phyloP scores from a whole-genome alignment of 2,329 filamentous ascomycete genomes.

The Juglanconis sp. region DNA sequence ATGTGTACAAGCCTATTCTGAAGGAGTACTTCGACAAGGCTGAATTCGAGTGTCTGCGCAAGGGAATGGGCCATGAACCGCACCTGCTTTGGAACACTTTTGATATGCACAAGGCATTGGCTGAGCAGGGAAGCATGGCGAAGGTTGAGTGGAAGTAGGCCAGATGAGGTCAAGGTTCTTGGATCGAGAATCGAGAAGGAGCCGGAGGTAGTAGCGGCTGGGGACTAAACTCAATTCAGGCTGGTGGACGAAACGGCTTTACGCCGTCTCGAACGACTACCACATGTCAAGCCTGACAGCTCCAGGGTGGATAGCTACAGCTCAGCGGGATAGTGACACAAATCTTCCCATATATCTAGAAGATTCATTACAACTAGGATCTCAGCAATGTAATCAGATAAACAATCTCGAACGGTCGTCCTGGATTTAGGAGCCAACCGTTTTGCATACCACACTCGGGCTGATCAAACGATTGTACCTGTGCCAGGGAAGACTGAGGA shows the following conservation, averaged over 20 bases:
- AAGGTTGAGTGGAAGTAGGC: constrained; percentile 67
- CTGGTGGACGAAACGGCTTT: not conserved
- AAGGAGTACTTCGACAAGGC: constrained; percentile 81
- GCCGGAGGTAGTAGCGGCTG: not conserved
- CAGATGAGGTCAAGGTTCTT: not conserved
- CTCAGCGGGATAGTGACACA: not conserved
- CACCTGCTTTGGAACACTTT: constrained; percentile 83
- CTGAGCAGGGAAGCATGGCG: constrained; percentile 80
- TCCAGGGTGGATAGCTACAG: not conserved
- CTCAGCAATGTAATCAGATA: not conserved
- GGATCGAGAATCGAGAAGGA: not conserved
- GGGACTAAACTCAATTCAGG: constrained; percentile 1
- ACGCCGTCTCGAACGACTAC: not conserved
- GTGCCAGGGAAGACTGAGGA: too few relatives aligned
- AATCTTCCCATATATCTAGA: not conserved
- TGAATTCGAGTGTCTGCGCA: constrained; percentile 79
- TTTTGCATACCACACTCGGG: too few relatives aligned
- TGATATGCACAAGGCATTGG: constrained; percentile 82
- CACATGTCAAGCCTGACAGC: not conserved
- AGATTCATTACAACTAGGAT: not conserved
- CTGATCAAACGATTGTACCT: not conserved
- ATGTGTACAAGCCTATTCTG: constrained; percentile 79
- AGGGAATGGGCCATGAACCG: constrained; percentile 88
- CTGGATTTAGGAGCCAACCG: too few relatives aligned
- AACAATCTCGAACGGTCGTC: not conserved